Percentiles rank a stretch among this genome's conserved stretches.
Conservation (phyloP, 2,329 filamentous ascomycete species). For the Sclerotinia subarctica region DNA sequence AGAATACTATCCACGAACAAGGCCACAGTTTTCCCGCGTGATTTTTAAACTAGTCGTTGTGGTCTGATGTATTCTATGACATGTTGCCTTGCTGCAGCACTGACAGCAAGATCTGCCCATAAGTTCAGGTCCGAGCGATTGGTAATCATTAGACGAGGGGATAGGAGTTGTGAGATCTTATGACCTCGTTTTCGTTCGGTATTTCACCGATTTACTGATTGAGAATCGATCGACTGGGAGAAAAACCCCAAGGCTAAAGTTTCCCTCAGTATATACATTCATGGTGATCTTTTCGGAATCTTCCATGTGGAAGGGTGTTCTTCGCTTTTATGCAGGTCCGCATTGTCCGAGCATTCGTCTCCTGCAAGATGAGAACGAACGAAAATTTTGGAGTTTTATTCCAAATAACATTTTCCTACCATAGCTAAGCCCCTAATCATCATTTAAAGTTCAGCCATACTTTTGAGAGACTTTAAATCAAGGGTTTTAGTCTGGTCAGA, state of each 20-base stretch:
- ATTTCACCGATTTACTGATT: neutral
- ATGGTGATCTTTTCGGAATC: neutral
- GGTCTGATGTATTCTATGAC: neutral
- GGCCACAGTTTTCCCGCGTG: neutral
- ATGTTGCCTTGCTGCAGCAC: neutral
- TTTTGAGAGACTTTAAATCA: neutral
- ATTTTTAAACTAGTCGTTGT: no score
- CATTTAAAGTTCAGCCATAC: neutral
- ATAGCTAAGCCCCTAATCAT: neutral
- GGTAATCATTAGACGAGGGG: neutral
- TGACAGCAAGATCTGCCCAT: neutral
- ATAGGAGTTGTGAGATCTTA: no score
- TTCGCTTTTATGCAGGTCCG: neutral
- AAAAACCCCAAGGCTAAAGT: neutral
- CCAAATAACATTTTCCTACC: neutral
- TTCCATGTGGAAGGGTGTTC: neutral
- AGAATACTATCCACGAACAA: neutral
- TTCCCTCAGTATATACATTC: neutral
- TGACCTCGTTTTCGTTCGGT: neutral
- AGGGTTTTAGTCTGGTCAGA: neutral
- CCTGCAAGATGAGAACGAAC: neutral
- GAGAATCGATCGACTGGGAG: neutral
- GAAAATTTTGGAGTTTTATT: neutral
- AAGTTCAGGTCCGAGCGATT: neutral
- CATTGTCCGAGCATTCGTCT: neutral